Base-by-base conservation (phyloP, 495 filamentous ascomycete genomes). In the Hypoxylon perforatum region DNA sequence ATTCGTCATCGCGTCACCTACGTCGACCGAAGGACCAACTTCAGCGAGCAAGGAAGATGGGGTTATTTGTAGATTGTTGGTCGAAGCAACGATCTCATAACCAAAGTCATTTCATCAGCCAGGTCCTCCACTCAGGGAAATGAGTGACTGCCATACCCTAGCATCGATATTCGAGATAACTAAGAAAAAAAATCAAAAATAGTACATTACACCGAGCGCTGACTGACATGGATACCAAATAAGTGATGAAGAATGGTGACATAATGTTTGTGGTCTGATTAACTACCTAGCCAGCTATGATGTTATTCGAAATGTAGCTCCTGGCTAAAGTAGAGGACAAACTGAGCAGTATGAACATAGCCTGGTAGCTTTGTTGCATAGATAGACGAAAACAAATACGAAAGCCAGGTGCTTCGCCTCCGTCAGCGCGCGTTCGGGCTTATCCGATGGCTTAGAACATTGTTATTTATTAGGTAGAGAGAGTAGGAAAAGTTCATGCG, bases 131-230 rank as follows among this genome's bases (percentile, higher is more conserved):
- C 25, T 21, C 35, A 61, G 60, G 60, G 49, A 50, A 61, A 57
- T 36, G 61, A 63, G 49, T 53, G 61, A 46, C 22, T 53, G 51
- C 56, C 36, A 61, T 69, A 61, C 57, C 59, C 46, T 61, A 57
- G 60, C 61, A 69, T 69, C 19, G 51, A 64, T 57, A 46, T 57
- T 50, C 46, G 21, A 63, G 51, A 60, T 56, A 63, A 17, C 49
- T 1, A 17, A 42, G 61, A 28, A 28, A 28, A 28, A 17, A 42
- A 42, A 64, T 52, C 51, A 61, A 60, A 61, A 61, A 60, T 57
- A 64, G 50, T 60, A 51, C 48, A 52, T 45, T 69, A 54, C 44
- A 69, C 48, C 50, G 41, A 56, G 44, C 12, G 3, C 19, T 22
- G 28, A 28, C 18, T 48, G 17, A 19, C 28, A 30, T 39, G 18